These are phyloP conservation scores for Microstroma glucosiphilum DNA, from an alignment of 1,284 basidiomycete genomes.

Conservation along the genomic window DNA sequence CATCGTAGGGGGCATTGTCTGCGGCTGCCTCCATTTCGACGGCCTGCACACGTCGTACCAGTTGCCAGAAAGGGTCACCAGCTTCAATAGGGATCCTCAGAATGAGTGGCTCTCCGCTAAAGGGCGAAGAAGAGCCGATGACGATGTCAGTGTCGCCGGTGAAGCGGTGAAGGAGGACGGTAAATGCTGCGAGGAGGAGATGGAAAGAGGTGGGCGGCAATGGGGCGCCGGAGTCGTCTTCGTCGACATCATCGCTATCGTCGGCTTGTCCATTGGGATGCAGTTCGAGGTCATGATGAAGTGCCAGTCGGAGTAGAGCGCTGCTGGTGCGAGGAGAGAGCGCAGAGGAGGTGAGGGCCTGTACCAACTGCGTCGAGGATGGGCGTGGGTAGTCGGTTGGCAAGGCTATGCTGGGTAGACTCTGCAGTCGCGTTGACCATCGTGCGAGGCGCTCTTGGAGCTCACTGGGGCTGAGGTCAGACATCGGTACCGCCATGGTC, in stretches of 20 bases:
- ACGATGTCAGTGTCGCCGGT: conserved; percentile 93
- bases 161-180: conserved; percentile 84
- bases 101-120: conserved; percentile 72
- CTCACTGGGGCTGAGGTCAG: background rate
- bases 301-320: conserved; percentile 51
- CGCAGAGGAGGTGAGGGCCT: conserved; percentile 37
- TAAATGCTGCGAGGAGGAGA: conserved; percentile 82
- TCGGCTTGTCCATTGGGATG: conserved; percentile 57
- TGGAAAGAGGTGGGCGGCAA: conserved; percentile 73
- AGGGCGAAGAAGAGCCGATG: conserved; percentile 72
- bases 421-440: conserved; percentile 52
- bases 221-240: conserved; percentile 4
- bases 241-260: conserved; percentile 17
- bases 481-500: too few relatives aligned
- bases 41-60: conserved; percentile 78
- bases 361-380: conserved; percentile 50
- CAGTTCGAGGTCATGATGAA: conserved; percentile 71
- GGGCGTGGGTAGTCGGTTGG: conserved; percentile 95
- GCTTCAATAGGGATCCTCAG: conserved; percentile 80
- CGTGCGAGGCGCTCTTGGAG: conserved; percentile 29
- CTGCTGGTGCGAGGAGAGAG: conserved; percentile 31
- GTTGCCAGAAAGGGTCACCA: conserved; percentile 81
- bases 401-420: conserved; percentile 78
- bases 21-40: conserved; percentile 75
- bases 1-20: conserved; percentile 77